Evolutionary conservation across 2,329 filamentous ascomycete genomes (phyloP), one percentile per base, ranked within the genome.

Genomic region (Leptoxyphium fumago): DNA sequence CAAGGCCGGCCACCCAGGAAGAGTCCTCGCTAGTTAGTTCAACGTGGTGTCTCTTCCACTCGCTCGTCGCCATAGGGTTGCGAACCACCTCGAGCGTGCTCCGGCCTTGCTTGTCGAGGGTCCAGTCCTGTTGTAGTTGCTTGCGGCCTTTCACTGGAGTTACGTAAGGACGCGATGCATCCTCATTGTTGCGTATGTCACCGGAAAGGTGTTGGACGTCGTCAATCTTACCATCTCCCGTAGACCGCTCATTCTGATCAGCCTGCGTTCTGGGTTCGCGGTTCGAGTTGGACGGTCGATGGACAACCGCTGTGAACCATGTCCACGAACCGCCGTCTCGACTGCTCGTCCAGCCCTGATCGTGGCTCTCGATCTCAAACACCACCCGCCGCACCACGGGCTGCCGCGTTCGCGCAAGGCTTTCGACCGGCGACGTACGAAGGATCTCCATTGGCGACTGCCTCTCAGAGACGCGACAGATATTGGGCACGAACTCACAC

Each of bases 321-420:
- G 46, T 48, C 46, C 44, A 46, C n/a, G 34, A 41, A n/a, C 44
- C 46, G 14, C 14, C 26, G 9, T 42, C 15, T 1, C 5, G 18
- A n/a, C 39, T 38, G 15, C 38, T 44, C 2, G 38, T 38, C 29
- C 38, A 48, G 10, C 46, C 46, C 36, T 48, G 46, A 32, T 48
- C 46, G 39, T 45, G 43, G 2, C 36, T 41, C 5, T 28, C 28
- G 41, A 48, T 48, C 7, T 14, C 40, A 29, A 48, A 48, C 2
- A 44, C 41, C 21, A 48, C 44, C 17, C 42, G 43, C 10, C 44
- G 46, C 32, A 36, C 41, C 32, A 36, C 41, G 2, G 46, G 44
- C 1, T 18, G 29, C 6, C 14, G n/a, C 2, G 43, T 14, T 14
- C 46, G 44, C 5, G 39, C 39, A 4, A n/a, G 14, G 11, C 36